phyloP scores from a whole-genome alignment of 2,329 filamentous ascomycete genomes.

The Cytospora paraplurivora region DNA sequence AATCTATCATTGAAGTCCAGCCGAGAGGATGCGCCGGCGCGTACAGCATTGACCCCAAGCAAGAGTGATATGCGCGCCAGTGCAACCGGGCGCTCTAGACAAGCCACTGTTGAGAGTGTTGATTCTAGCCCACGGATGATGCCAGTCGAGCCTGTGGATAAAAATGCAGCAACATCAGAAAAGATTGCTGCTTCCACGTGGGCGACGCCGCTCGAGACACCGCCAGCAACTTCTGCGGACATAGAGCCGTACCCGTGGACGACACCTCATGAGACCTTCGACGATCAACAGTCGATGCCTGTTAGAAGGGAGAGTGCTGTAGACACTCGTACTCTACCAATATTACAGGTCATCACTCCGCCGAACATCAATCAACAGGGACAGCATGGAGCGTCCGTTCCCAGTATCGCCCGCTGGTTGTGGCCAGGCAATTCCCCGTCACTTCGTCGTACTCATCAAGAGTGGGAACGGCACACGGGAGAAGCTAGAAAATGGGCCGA shows the following conservation, averaged over 20 bases:
- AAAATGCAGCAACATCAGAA: not conserved
- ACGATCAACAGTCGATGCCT: not conserved
- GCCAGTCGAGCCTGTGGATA: not conserved
- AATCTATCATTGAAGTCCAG: not conserved
- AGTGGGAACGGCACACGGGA: not conserved
- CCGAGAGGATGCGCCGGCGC: not conserved
- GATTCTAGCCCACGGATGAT: not conserved
- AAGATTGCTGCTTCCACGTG: too few species aligned
- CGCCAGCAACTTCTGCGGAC: not conserved
- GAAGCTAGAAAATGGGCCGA: not conserved
- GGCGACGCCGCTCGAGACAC: not conserved
- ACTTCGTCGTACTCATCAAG: not conserved
- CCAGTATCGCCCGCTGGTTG: not conserved
- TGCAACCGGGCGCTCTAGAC: not conserved
- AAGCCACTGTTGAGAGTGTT: conserved; percentile 14
- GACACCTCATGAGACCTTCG: not conserved
- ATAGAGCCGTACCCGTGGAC: not conserved
- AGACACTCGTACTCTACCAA: not conserved
- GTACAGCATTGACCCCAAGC: not conserved
- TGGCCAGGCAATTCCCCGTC: not conserved
- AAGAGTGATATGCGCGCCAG: too few species aligned
- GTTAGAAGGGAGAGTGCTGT: not conserved
- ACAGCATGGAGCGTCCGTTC: not conserved
- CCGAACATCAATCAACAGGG: not conserved
- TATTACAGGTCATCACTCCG: not conserved